Conservation (phyloP, 2,329 filamentous ascomycete genomes). For the Onygena corvina region DNA sequence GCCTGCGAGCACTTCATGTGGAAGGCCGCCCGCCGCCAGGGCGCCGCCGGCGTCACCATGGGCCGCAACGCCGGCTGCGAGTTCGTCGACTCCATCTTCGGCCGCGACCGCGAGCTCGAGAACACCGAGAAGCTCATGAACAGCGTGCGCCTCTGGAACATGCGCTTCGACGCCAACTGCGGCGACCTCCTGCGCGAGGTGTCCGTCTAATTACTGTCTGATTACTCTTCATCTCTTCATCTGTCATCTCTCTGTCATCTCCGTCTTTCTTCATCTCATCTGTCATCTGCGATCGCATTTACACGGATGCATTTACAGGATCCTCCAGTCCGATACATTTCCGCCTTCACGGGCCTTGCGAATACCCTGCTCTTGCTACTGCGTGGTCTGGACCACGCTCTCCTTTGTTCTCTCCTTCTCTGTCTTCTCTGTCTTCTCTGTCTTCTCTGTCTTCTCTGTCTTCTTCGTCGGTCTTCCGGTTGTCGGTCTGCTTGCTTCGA, state of each 20-base stretch:
- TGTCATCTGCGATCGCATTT: neutral
- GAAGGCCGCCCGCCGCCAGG: constrained; percentile 65
- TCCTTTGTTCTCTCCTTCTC: too few relatives aligned
- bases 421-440: too few relatives aligned
- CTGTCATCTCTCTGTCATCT: neutral
- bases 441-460: too few relatives aligned
- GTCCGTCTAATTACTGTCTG: neutral
- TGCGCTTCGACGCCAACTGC: constrained; percentile 92
- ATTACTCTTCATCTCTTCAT: neutral
- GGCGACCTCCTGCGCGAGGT: constrained; percentile 58
- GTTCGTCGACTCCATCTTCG: constrained; percentile 93
- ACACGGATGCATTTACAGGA: constrained; percentile 4
- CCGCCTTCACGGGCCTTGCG: too few relatives aligned
- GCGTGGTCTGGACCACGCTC: too few relatives aligned
- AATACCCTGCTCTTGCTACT: too few relatives aligned
- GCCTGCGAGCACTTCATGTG: constrained; percentile 92
- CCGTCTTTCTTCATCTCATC: neutral
- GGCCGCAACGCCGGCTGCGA: constrained; percentile 87
- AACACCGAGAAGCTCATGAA: constrained; percentile 90
- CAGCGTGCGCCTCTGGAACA: constrained; percentile 73
- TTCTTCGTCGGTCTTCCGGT: too few relatives aligned
- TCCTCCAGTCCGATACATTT: too few relatives aligned
- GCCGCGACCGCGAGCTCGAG: constrained; percentile 76
- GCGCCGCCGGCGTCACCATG: constrained; percentile 54
- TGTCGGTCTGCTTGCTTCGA: too few relatives aligned